Evolutionary conservation across 306 rosid genomes (phyloP).

Genomic region (Amphicarpaea edgeworthii): DNA sequence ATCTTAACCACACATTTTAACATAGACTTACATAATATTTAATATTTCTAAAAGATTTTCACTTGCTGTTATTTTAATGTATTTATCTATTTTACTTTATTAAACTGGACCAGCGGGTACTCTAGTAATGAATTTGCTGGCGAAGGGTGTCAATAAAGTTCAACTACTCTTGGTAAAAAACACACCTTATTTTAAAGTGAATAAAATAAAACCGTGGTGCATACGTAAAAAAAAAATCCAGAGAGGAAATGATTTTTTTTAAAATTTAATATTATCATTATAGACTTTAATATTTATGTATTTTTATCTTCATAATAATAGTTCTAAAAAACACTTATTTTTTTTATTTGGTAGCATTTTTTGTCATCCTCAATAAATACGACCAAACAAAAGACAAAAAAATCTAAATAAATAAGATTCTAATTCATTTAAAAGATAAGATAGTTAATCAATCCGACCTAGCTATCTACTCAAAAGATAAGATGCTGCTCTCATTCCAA

Average conservation of each 20-base stretch:
- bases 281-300: neutral
- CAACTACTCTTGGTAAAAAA: slow-evolving; percentile 35
- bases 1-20: neutral
- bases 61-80: neutral
- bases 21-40: neutral
- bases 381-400: no score
- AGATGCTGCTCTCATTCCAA: neutral
- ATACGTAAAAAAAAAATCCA: no score
- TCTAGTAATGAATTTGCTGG: slow-evolving; percentile 25
- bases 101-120: neutral
- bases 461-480: neutral
- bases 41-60: neutral
- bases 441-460: neutral
- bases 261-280: neutral
- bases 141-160: slow-evolving; percentile 26
- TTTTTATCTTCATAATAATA: neutral
- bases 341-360: no score
- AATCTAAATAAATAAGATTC: neutral
- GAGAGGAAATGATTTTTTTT: no score
- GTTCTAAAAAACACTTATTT: no score
- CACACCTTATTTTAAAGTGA: neutral
- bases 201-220: neutral
- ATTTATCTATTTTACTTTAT: neutral
- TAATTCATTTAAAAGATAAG: neutral
- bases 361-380: neutral